A percentile compares a stretch with the other conserved stretches of the same genome.
Conservation (phyloP, 306 rosid genomes). For the Quercus alba region DNA sequence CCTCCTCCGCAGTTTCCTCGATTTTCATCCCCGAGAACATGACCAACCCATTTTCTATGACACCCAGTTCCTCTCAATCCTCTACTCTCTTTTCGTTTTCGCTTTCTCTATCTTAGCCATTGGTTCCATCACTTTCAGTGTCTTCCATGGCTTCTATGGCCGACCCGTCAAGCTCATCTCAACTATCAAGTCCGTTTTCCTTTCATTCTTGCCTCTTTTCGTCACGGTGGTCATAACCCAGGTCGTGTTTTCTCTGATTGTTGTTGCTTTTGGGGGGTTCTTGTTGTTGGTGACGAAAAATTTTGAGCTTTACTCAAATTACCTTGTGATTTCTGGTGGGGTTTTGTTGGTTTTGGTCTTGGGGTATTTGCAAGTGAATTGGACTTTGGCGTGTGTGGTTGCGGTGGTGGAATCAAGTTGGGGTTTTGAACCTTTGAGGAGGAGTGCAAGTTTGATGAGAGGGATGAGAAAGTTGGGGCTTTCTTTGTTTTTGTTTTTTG, state of each 20-base stretch:
- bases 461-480: slow-evolving; percentile 43
- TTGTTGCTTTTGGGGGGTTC: slow-evolving; percentile 6
- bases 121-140: slow-evolving; percentile 53
- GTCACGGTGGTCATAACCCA: slow-evolving; percentile 28
- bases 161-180: slow-evolving; percentile 45
- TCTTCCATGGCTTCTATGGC: slow-evolving; percentile 44
- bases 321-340: slow-evolving; percentile 1
- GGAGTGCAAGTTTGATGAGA: slow-evolving; percentile 37
- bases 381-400: slow-evolving; percentile 46
- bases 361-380: slow-evolving; percentile 45
- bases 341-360: slow-evolving; percentile 6
- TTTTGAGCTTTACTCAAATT: slow-evolving; percentile 25
- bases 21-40: background rate
- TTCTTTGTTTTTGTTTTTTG: slow-evolving; percentile 37
- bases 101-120: slow-evolving; percentile 34
- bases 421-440: slow-evolving; percentile 37
- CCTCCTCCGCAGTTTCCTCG: background rate
- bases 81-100: slow-evolving; percentile 21
- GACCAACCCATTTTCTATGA: background rate
- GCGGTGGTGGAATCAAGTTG: slow-evolving; percentile 44
- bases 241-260: slow-evolving; percentile 1
- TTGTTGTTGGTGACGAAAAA: slow-evolving; percentile 6
- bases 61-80: slow-evolving; percentile 4
- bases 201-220: slow-evolving; percentile 42
- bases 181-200: slow-evolving; percentile 36